These are phyloP conservation scores for Eucalyptus caleyi DNA, from an alignment of 345 rosid genomes.

Conservation along the genomic window DNA sequence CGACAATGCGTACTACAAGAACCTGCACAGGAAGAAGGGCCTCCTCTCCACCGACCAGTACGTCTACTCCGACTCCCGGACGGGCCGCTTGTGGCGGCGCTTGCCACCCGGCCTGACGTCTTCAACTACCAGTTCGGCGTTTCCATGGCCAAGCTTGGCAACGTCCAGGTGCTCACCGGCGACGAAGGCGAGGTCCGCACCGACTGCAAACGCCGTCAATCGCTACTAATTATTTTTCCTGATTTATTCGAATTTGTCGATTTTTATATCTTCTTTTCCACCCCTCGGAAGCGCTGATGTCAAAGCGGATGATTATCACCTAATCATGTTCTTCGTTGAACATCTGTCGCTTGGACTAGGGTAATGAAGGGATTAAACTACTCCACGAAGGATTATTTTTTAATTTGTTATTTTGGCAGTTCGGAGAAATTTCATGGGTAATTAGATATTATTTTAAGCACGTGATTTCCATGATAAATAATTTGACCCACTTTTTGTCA, in stretches of 20 bases:
- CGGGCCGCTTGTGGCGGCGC: constrained; percentile 11
- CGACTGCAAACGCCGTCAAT: constrained; percentile 3
- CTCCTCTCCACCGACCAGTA: constrained; percentile 23
- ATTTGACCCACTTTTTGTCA: not conserved
- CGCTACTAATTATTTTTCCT: not conserved
- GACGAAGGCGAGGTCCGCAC: constrained; percentile 30
- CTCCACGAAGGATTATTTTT: not conserved
- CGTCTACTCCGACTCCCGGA: constrained; percentile 17
- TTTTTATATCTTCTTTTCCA: not conserved
- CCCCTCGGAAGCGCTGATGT: not conserved
- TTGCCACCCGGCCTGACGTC: constrained; percentile 3
- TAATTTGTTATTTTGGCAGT: not conserved
- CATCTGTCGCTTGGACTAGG: not conserved
- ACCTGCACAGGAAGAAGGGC: constrained; percentile 26
- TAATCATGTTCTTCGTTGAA: not conserved
- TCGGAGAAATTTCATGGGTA: not conserved
- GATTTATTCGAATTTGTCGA: not conserved
- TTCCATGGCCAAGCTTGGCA: constrained; percentile 44
- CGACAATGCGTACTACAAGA: constrained; percentile 30
- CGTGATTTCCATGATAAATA: not conserved
- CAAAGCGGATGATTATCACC: not conserved
- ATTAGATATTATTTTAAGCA: not conserved
- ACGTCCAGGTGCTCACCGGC: constrained; percentile 8
- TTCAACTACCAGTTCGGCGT: constrained; percentile 25
- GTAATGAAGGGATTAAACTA: not conserved